Conservation (phyloP, 768 basidiomycete species). For the Pulveroboletus ravenelii region DNA sequence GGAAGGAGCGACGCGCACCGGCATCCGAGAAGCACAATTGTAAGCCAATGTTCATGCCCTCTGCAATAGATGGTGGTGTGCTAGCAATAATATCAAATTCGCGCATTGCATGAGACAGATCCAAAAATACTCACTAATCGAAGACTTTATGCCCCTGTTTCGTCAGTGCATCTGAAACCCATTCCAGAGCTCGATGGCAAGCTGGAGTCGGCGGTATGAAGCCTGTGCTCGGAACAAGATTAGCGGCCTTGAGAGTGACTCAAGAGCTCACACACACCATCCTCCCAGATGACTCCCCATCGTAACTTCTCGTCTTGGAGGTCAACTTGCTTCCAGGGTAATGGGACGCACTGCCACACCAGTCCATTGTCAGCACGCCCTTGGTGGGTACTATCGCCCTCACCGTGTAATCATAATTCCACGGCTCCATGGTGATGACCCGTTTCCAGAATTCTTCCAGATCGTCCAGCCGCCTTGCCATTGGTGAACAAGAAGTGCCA, state of each 20-base stretch:
- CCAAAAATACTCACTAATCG: conserved; percentile 30
- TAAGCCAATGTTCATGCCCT: conserved; percentile 48
- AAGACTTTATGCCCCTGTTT: conserved; percentile 38
- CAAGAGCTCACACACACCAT: conserved; percentile 30
- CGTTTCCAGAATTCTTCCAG: conserved; percentile 41
- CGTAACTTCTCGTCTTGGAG: conserved; percentile 31
- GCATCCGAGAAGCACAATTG: conserved; percentile 55
- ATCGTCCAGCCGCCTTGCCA: conserved; percentile 40
- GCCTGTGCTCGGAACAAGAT: conserved; percentile 20
- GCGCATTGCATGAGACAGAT: background rate
- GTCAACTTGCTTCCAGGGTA: conserved; percentile 39
- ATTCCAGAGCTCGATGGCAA: conserved; percentile 34
- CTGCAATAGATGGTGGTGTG: conserved; percentile 42
- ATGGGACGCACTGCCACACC: conserved; percentile 34
- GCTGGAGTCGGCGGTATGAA: conserved; percentile 38
- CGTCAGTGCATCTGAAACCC: conserved; percentile 30
- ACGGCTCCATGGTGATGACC: conserved; percentile 39
- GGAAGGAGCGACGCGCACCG: conserved; percentile 30
- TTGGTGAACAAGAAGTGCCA: conserved; percentile 35
- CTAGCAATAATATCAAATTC: conserved; percentile 14
- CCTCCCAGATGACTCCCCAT: conserved; percentile 40
- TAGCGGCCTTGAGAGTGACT: background rate
- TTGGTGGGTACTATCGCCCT: conserved; percentile 5
- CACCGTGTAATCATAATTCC: conserved; percentile 42
- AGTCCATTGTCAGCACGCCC: background rate